Conservation (phyloP, 225 moss, liverwort and hornwort genomes). For the Pseudisothecium myosuroides region DNA sequence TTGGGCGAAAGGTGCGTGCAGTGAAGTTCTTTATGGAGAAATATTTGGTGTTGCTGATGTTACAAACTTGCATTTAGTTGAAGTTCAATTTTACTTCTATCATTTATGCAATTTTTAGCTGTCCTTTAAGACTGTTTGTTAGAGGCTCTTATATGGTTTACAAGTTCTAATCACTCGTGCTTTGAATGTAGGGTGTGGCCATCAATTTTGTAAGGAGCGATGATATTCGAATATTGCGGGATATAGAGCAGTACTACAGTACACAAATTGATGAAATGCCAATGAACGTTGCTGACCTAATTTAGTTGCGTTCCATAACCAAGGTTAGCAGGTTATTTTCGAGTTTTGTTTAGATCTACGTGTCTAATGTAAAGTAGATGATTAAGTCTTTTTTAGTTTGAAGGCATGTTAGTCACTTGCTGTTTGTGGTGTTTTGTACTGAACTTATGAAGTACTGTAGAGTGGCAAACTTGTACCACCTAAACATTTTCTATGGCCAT, state of each 20-base stretch:
- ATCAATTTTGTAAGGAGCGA: conserved; percentile 91
- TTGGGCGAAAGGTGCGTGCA: conserved; percentile 64
- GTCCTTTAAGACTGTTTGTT: background rate
- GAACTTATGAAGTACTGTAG: background rate
- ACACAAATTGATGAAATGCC: conserved; percentile 95
- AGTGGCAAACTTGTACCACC: background rate
- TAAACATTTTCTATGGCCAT: background rate
- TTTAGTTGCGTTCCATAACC: conserved; percentile 10
- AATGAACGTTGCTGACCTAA: conserved; percentile 82
- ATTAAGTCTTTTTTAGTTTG: background rate
- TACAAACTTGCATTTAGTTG: background rate
- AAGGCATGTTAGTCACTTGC: background rate
- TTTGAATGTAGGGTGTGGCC: conserved; percentile 67
- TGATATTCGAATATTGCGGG: conserved; percentile 83
- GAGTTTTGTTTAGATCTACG: background rate
- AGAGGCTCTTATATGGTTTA: background rate
- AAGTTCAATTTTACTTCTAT: background rate
- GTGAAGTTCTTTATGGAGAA: background rate
- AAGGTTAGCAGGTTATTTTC: background rate
- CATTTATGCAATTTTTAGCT: background rate
- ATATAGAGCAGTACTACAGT: conserved; percentile 94
- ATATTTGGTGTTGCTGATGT: background rate
- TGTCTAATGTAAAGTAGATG: conserved; percentile 7
- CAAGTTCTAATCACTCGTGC: background rate
- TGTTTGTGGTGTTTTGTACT: background rate